Percentiles rank a stretch among this genome's conserved stretches.
Conservation (phyloP, 2,329 filamentous ascomycete genomes). For the Fusarium duplospermum region DNA sequence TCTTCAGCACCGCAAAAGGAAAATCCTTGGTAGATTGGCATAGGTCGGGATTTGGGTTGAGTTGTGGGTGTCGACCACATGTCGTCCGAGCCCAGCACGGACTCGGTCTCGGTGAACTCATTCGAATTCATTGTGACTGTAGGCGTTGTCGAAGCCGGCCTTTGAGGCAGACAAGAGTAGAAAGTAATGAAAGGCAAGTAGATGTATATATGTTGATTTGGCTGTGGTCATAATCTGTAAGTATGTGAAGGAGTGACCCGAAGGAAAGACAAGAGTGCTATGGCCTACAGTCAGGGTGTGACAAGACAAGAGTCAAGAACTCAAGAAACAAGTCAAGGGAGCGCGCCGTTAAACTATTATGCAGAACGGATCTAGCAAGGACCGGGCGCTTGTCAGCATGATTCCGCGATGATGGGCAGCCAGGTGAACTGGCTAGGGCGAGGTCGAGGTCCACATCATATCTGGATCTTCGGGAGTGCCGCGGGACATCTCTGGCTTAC, state of each 20-base stretch:
- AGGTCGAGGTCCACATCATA: constrained; percentile 43
- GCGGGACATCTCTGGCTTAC: constrained; percentile 45
- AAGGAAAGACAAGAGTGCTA: constrained; percentile 40
- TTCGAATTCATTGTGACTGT: constrained; percentile 59
- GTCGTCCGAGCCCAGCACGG: constrained; percentile 57
- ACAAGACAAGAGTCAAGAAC: constrained; percentile 63
- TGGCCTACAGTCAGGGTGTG: constrained; percentile 64
- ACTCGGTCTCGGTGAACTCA: constrained; percentile 63
- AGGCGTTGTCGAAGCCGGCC: constrained; percentile 61
- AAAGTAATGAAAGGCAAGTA: constrained; percentile 62
- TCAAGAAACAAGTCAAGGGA: constrained; percentile 30
- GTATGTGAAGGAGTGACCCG: constrained; percentile 36
- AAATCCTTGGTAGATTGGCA: constrained; percentile 71
- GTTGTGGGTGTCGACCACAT: constrained; percentile 68
- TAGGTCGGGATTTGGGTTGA: constrained; percentile 64
- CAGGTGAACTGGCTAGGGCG: constrained; percentile 40
- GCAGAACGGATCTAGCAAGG: constrained; percentile 42
- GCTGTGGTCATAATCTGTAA: constrained; percentile 41
- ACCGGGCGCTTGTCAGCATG: constrained; percentile 44
- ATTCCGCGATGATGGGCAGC: constrained; percentile 37
- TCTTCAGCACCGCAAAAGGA: constrained; percentile 68
- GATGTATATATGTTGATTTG: constrained; percentile 51
- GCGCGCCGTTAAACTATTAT: constrained; percentile 42
- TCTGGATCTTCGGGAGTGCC: constrained; percentile 48
- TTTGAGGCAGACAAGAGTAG: constrained; percentile 55